phyloP scores from a whole-genome alignment of 768 basidiomycete species.

The Pleurotus eryngii region DNA sequence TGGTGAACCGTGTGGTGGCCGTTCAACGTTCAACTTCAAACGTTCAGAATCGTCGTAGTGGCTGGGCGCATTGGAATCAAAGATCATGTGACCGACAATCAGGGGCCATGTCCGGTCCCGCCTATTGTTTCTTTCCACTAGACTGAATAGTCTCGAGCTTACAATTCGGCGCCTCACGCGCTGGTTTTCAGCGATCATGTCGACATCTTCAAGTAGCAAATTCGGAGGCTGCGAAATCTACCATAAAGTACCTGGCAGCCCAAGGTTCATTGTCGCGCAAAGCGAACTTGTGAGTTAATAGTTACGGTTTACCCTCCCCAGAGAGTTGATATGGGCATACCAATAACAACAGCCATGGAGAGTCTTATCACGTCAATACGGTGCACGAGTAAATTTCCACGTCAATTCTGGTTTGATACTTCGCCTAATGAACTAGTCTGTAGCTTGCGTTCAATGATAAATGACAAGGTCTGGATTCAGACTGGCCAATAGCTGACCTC shows the following conservation, averaged over 20 bases:
- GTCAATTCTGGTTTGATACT: not conserved
- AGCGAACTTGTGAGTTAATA: conserved; percentile 78
- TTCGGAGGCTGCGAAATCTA: conserved; percentile 84
- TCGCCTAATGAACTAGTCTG: not conserved
- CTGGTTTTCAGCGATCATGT: not conserved
- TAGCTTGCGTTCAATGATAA: conserved; percentile 98
- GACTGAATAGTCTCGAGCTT: too few relatives aligned
- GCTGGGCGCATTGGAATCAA: too few relatives aligned
- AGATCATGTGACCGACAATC: too few relatives aligned
- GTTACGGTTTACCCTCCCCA: conserved; percentile 19
- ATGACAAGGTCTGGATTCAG: conserved; percentile 62
- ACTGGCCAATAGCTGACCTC: too few relatives aligned
- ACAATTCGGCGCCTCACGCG: too few relatives aligned
- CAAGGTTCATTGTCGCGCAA: conserved; percentile 90
- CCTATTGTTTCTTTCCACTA: too few relatives aligned
- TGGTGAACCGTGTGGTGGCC: too few relatives aligned
- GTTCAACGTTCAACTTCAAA: too few relatives aligned
- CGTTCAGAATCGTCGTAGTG: too few relatives aligned
- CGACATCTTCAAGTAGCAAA: conserved; percentile 28
- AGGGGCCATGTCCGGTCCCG: too few relatives aligned
- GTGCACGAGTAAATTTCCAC: conserved; percentile 58
- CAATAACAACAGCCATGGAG: conserved; percentile 73
- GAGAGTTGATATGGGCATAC: too few relatives aligned
- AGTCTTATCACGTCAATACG: conserved; percentile 75
- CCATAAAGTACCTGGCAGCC: conserved; percentile 69